Base-by-base conservation (phyloP, 805 yeast species). In the Lipomyces mesembrius region DNA sequence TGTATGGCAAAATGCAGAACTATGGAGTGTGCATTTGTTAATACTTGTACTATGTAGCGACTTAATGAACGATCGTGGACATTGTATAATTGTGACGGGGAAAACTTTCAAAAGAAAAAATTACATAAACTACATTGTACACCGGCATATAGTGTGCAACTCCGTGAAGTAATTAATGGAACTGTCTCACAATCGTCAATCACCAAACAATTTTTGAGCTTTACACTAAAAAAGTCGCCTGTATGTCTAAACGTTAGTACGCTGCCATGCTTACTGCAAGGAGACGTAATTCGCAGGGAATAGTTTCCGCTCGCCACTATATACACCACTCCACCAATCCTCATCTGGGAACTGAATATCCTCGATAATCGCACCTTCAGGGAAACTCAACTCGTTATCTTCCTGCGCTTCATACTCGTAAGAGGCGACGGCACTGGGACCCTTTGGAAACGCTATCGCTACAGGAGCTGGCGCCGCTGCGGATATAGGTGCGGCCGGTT, bases 321-420 rank as follows among this genome's bases (percentile, higher is more conserved):
- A 83, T 69, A 85, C 87, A 61, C 99, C 99, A 63, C 89, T 83
- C 98, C 98, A 95, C 99, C 99, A 95, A 76, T 91, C 97, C 57
- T 91, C 97, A 74, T 92, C 97, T 20, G 91, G 89, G 77, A 91
- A 90, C 73, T 92, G 96, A 69, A 95, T 89, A 67, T 92, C 90
- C 22, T 86, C 81, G 69, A 95, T 92, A 67, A 83, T 74, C 72
- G 92, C 98, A 62, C 94, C 96, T 76, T 91, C 97, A 29, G 81
- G 84, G 77, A 95, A 95, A 2, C 87, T 84, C 67, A 95, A 82
- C 79, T 95, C 99, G 75, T 93, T 95, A 71, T 89, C 97, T 79
- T 95, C 99, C 34, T 88, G 88, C 39, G 96, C 97, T 60, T 89
- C 97, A 77, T 94, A 93, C 73, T 88, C 90, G 76, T 83, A 90